A percentile compares a stretch with the other conserved stretches of the same genome.
These are phyloP conservation scores for Boletus subcaerulescens DNA, from an alignment of 768 basidiomycete genomes.

Conservation along the genomic window DNA sequence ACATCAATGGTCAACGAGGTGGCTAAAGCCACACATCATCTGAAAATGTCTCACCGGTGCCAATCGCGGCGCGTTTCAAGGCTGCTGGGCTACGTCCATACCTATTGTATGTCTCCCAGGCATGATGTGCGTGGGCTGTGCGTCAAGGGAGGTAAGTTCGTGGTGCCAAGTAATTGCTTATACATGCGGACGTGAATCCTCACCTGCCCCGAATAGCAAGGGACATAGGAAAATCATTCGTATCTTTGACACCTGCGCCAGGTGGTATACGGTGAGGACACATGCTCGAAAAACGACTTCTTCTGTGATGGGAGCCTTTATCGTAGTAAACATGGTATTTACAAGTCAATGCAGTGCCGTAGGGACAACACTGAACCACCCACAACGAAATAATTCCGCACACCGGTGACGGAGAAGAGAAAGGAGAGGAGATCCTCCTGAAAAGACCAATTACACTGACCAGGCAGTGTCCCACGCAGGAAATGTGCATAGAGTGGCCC, in stretches of 20 bases:
- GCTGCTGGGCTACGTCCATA: slow-evolving; percentile 69
- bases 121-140: slow-evolving; percentile 90
- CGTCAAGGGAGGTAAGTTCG: slow-evolving; percentile 3
- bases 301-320: slow-evolving; percentile 85
- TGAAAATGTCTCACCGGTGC: slow-evolving; percentile 43
- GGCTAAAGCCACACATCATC: background rate
- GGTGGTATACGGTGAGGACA: slow-evolving; percentile 67
- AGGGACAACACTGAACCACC: slow-evolving; percentile 13
- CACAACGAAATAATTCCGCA: slow-evolving; percentile 66
- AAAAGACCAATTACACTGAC: slow-evolving; percentile 51
- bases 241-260: slow-evolving; percentile 52
- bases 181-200: slow-evolving; percentile 22
- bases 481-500: slow-evolving; percentile 70
- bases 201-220: slow-evolving; percentile 85
- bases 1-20: slow-evolving; percentile 13
- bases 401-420: slow-evolving; percentile 53
- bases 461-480: slow-evolving; percentile 47
- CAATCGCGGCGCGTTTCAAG: slow-evolving; percentile 55
- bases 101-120: slow-evolving; percentile 77
- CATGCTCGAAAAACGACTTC: slow-evolving; percentile 90
- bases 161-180: background rate
- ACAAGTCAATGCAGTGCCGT: background rate
- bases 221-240: slow-evolving; percentile 80
- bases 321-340: background rate
- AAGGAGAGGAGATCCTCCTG: slow-evolving; percentile 36